Percentiles rank a stretch among this genome's conserved stretches.
Evolutionary conservation across 2,329 filamentous ascomycete species (phyloP).

Genomic region (Cladosporium halotolerans): DNA sequence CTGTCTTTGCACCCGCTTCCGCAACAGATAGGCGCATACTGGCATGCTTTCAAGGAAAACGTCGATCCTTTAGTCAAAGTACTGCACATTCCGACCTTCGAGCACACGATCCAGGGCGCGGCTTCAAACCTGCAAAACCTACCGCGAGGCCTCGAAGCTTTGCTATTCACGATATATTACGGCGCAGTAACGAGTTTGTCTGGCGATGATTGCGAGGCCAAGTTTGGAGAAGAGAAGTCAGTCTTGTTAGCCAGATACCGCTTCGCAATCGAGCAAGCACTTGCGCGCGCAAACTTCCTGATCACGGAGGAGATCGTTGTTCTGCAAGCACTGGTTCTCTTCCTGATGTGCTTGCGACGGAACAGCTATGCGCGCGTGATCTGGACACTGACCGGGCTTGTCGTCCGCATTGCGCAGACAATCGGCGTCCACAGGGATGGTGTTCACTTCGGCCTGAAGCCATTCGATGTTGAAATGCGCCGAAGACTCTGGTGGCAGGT

Average conservation of each 20-base stretch:
- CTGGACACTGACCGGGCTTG: constrained; percentile 55
- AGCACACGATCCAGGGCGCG: constrained; percentile 55
- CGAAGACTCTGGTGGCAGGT: constrained; percentile 57
- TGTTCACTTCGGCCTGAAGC: constrained; percentile 47
- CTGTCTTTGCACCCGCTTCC: constrained; percentile 58
- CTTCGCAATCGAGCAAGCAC: constrained; percentile 57
- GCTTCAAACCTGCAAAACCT: constrained; percentile 55
- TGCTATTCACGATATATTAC: constrained; percentile 59
- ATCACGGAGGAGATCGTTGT: constrained; percentile 57
- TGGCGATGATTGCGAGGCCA: constrained; percentile 40
- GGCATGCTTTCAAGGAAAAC: constrained; percentile 66
- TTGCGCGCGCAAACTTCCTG: constrained; percentile 57
- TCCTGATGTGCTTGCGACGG: constrained; percentile 51
- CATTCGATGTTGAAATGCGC: constrained; percentile 56
- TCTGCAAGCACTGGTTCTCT: constrained; percentile 57
- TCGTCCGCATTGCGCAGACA: constrained; percentile 53
- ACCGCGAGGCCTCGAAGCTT: constrained; percentile 50
- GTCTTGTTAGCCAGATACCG: constrained; percentile 50
- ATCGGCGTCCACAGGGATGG: constrained; percentile 57
- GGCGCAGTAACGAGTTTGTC: constrained; percentile 49
- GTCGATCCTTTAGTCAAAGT: constrained; percentile 69
- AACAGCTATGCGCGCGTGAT: constrained; percentile 46
- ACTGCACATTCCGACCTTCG: constrained; percentile 62
- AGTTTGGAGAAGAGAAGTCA: constrained; percentile 48
- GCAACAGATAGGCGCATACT: constrained; percentile 60